Evolutionary conservation across 164 flowering plant species (phyloP).

Genomic region (Annona squamosa): DNA sequence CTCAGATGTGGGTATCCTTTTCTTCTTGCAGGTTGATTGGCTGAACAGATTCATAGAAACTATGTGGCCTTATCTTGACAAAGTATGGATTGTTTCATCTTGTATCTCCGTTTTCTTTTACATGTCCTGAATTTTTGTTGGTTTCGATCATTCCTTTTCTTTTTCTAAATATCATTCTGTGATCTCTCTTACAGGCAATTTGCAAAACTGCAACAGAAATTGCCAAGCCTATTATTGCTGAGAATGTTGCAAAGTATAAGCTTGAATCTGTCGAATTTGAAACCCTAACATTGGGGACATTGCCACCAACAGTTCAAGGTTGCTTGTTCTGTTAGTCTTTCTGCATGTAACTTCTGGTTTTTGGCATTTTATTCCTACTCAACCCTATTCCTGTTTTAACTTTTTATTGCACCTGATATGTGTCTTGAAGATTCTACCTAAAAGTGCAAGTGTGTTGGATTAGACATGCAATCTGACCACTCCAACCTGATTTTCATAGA

Average conservation of each 20-base stretch:
- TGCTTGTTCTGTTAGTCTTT: slow-evolving; percentile 6
- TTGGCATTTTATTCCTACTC: not conserved
- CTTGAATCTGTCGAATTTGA: slow-evolving; percentile 92
- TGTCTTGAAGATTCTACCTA: not conserved
- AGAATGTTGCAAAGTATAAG: slow-evolving; percentile 86
- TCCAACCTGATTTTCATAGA: not conserved
- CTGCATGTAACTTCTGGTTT: not conserved
- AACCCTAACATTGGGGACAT: slow-evolving; percentile 64
- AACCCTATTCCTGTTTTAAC: not conserved
- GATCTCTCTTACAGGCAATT: slow-evolving; percentile 51
- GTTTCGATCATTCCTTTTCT: not conserved
- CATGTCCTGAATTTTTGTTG: not conserved
- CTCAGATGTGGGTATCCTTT: slow-evolving; percentile 6
- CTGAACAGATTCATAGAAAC: slow-evolving; percentile 63
- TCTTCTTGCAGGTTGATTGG: slow-evolving; percentile 77
- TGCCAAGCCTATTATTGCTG: slow-evolving; percentile 91
- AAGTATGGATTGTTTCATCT: slow-evolving; percentile 33
- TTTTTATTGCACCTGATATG: not conserved
- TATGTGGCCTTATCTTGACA: slow-evolving; percentile 98
- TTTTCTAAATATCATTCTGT: not conserved
- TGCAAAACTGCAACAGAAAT: slow-evolving; percentile 77
- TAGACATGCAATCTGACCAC: not conserved
- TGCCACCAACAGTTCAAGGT: slow-evolving; percentile 98
- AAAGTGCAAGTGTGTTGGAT: not conserved
- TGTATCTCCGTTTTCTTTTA: not conserved